These are phyloP conservation scores for Globisporangium ultimum DNA, from an alignment of 352 stramenopile genomes.

Conservation along the genomic window DNA sequence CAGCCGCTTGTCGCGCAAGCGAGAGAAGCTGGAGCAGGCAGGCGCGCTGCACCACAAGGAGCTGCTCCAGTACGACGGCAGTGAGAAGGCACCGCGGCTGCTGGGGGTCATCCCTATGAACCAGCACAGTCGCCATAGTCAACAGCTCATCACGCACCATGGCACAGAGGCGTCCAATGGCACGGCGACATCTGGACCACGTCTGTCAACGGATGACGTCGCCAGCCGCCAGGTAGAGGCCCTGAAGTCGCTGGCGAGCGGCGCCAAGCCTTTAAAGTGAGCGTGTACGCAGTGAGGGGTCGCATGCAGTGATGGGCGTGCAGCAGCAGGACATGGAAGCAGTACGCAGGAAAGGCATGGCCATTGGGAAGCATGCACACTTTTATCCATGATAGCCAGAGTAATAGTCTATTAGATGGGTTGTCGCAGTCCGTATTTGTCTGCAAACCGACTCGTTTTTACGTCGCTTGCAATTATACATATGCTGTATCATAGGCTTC, in stretches of 20 bases:
- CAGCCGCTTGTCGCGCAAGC: conserved; percentile 40
- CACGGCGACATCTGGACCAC: not conserved
- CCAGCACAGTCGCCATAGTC: not conserved
- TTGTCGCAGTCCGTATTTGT: too few species aligned
- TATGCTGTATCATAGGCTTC: not conserved
- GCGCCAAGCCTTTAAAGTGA: conserved; percentile 2
- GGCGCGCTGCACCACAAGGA: conserved; percentile 58
- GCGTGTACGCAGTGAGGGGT: not conserved
- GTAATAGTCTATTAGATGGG: too few species aligned
- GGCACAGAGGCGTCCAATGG: not conserved
- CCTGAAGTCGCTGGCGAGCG: not conserved
- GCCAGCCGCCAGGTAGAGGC: not conserved
- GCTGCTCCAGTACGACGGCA: conserved; percentile 55
- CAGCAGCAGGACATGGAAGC: too few species aligned
- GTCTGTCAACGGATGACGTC: too few species aligned
- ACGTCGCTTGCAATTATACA: not conserved
- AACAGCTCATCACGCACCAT: conserved; percentile 3
- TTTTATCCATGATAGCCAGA: too few species aligned
- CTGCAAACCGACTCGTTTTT: too few species aligned
- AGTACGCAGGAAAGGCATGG: too few species aligned
- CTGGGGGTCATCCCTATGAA: conserved; percentile 50
- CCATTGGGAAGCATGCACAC: too few species aligned
- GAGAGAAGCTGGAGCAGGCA: conserved; percentile 44
- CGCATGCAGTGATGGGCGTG: too few species aligned
- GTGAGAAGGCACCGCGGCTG: conserved; percentile 27